Conservation (phyloP, 345 rosid genomes). For the Populus tremula region DNA sequence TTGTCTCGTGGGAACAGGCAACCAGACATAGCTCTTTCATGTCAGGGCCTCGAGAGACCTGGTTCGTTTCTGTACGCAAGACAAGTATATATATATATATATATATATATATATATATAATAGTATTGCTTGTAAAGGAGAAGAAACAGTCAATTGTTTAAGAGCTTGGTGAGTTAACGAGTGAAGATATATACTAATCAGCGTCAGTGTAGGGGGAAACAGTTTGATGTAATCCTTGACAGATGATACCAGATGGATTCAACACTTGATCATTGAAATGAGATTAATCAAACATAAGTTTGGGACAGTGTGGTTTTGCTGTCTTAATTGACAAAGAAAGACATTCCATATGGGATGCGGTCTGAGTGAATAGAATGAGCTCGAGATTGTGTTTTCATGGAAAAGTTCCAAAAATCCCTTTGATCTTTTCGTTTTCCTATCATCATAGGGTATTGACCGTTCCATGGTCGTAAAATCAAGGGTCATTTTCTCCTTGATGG, state of each 20-base stretch:
- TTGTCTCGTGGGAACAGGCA: neutral
- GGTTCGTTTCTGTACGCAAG: neutral
- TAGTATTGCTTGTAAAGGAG: neutral
- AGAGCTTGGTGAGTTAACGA: neutral
- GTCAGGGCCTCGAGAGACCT: neutral
- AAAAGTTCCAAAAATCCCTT: conserved; percentile 7
- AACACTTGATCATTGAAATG: neutral
- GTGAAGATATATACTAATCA: neutral
- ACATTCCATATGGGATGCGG: neutral
- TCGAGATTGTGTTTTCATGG: conserved; percentile 22
- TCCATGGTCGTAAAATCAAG: conserved; percentile 9
- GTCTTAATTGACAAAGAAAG: neutral
- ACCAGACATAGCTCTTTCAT: neutral
- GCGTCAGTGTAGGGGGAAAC: neutral
- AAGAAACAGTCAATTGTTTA: neutral
- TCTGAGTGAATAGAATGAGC: neutral
- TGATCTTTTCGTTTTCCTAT: conserved; percentile 3
- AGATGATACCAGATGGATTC: too few species aligned
- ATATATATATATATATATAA: neutral
- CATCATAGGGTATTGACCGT: neutral
- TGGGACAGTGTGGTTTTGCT: neutral
- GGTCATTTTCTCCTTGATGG: conserved; percentile 25
- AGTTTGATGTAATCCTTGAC: neutral
- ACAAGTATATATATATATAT: neutral
- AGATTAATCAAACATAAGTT: neutral